phyloP scores from a whole-genome alignment of 108 stramenopile species.

The Cyclotella sp. region DNA sequence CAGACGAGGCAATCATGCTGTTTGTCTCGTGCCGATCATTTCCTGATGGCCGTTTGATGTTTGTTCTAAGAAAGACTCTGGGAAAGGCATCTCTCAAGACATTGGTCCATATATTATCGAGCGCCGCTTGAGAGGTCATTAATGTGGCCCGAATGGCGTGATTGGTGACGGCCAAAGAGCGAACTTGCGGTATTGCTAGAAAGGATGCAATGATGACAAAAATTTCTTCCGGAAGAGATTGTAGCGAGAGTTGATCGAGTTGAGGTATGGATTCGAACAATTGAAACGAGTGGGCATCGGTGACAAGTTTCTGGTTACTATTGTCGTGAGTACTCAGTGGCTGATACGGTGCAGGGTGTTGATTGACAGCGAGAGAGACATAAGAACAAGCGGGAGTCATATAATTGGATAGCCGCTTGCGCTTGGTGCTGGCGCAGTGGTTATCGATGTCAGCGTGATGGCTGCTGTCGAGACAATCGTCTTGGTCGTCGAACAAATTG shows the following conservation, averaged over 20 bases:
- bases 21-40: neutral
- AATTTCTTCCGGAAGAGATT: slow-evolving; percentile 20
- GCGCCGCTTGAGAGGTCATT: neutral
- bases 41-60: neutral
- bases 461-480: neutral
- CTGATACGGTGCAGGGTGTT: neutral
- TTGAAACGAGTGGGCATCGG: neutral
- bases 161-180: slow-evolving; percentile 2
- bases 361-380: neutral
- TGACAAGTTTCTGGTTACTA: neutral
- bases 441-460: neutral
- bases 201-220: slow-evolving; percentile 20
- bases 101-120: slow-evolving; percentile 17
- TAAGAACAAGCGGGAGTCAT: slow-evolving; percentile 6
- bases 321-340: no score
- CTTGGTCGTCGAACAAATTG: neutral
- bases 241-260: neutral
- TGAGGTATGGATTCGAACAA: neutral
- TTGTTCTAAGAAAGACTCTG: neutral
- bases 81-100: slow-evolving; percentile 9
- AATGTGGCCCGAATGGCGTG: neutral
- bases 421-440: neutral
- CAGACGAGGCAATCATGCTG: neutral
- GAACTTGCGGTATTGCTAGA: slow-evolving; percentile 14
- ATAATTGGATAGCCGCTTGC: neutral